These are phyloP conservation scores for Reticulascus tulasneorum DNA, from an alignment of 2,329 filamentous ascomycete genomes.

Conservation along the genomic window DNA sequence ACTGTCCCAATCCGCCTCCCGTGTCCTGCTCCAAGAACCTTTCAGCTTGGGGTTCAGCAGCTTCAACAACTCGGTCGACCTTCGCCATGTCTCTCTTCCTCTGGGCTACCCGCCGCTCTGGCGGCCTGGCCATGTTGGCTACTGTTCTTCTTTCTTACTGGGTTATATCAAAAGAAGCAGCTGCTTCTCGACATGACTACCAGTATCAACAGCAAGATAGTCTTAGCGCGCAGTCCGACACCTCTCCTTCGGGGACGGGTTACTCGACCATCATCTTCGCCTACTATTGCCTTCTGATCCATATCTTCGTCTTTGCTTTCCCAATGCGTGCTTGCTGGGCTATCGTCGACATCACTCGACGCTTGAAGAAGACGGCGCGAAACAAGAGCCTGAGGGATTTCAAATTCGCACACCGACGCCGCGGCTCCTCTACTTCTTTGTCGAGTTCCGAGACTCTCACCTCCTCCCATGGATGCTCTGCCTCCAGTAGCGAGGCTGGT, in stretches of 20 bases:
- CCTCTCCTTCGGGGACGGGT: conserved; percentile 39
- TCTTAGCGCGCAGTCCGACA: conserved; percentile 26
- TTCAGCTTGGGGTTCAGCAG: too few relatives aligned
- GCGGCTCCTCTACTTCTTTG: conserved; percentile 50
- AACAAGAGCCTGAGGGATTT: conserved; percentile 44
- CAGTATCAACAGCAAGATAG: conserved; percentile 36
- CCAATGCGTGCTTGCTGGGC: conserved; percentile 60
- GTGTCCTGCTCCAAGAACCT: too few relatives aligned
- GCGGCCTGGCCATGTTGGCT: conserved; percentile 51
- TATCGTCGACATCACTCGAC: conserved; percentile 52
- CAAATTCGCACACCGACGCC: conserved; percentile 43
- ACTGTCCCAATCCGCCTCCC: conserved; percentile 15
- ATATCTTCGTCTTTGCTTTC: conserved; percentile 60
- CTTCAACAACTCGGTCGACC: conserved; percentile 6
- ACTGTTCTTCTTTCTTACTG: conserved; percentile 48
- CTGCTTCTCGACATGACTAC: conserved; percentile 38
- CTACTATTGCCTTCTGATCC: conserved; percentile 63
- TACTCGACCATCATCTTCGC: conserved; percentile 53
- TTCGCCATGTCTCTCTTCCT: conserved; percentile 47
- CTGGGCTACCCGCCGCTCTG: conserved; percentile 51
- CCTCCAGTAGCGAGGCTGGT: conserved; percentile 47
- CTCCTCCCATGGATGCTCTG: conserved; percentile 42
- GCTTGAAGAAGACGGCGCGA: conserved; percentile 41
- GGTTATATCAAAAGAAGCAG: conserved; percentile 49
- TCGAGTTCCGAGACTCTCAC: conserved; percentile 54